A percentile compares a stretch with the other conserved stretches of the same genome.
Conservation (phyloP, 768 basidiomycete species). For the Lentinula detonsa region DNA sequence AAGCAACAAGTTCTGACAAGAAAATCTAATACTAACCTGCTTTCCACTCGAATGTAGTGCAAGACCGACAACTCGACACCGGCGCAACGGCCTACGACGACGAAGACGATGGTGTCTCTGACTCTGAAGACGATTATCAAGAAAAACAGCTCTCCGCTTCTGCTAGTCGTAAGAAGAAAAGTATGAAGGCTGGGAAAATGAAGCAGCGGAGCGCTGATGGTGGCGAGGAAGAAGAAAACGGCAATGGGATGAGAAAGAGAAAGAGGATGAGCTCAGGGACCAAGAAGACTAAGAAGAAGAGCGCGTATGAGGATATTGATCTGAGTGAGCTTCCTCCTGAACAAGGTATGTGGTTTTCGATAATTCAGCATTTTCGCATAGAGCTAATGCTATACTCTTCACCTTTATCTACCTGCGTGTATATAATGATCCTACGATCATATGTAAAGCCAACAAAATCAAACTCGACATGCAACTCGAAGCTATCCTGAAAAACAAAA, state of each 20-base stretch:
- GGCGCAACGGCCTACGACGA: background rate
- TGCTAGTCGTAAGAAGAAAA: background rate
- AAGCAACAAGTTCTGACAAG: slow-evolving; percentile 2
- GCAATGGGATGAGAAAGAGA: background rate
- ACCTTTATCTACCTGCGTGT: too few relatives aligned
- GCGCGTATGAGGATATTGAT: slow-evolving; percentile 47
- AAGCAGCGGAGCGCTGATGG: slow-evolving; percentile 19
- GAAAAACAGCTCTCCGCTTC: slow-evolving; percentile 10
- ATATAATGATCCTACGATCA: background rate
- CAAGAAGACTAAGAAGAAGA: slow-evolving; percentile 5
- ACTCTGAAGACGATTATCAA: slow-evolving; percentile 33
- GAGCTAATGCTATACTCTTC: too few relatives aligned
- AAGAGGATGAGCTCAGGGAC: slow-evolving; percentile 14
- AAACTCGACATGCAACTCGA: slow-evolving; percentile 82
- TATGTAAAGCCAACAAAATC: slow-evolving; percentile 58
- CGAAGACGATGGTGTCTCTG: slow-evolving; percentile 55
- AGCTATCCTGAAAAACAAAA: slow-evolving; percentile 80
- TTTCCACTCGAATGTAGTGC: slow-evolving; percentile 37
- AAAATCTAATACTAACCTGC: background rate
- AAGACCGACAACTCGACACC: slow-evolving; percentile 21
- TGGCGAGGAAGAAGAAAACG: background rate
- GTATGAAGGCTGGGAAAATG: slow-evolving; percentile 15
- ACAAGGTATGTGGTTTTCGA: slow-evolving; percentile 46
- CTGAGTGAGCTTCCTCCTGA: slow-evolving; percentile 68
- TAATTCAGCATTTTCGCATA: background rate